Base-by-base conservation (phyloP, 495 filamentous ascomycete species). In the Paragyromitra xinjiangensis region DNA sequence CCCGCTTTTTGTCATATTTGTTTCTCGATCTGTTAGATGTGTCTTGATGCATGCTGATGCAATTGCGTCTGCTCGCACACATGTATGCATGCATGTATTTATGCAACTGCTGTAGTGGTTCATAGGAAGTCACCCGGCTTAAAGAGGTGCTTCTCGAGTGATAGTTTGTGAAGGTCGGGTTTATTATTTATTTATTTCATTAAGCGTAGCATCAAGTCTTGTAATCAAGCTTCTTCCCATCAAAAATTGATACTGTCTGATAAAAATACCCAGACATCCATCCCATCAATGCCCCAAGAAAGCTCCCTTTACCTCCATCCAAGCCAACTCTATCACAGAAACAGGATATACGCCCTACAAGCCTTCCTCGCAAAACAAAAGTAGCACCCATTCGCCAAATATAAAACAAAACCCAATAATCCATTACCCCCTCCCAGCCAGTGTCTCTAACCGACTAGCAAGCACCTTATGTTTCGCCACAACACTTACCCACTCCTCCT, bases 381-480 rank as follows among this genome's bases (percentile, higher is more conserved):
- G 14, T 9, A 40, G 51, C 64, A 44, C 55, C 51, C 14, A 48
- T 45, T 58, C 51, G 29, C 34, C 19, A 42, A 53, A 56, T 66
- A 24, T 14, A 26, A 55, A 63, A 12, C 48, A 24, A 66, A 66
- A 44, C 48, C 29, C 34, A 44, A 56, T 7, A 6, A 19, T 24
- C 22, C 9, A 42, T 16, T 44, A 77, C 56, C 78, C 85, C n/a
- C 86, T 83, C 14, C 88, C 89, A n/a, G 89, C 87, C 66, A 98
- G 89, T 64, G 93, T 90, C 83, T 99, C 95, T 76, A 99, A 84
- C 67, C 93, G 88, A 37, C 94, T 92, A 40, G 94, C 93, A 82
- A 98, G 86, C 7, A 93, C 89, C 40, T 93, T 89, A 84, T 99
- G 95, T 77, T 97, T 93, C 83, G 90, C 91, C 82, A 97, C 92